These are phyloP conservation scores for Penicillium sumatraense DNA, from an alignment of 2,329 filamentous ascomycete species.

Conservation along the genomic window DNA sequence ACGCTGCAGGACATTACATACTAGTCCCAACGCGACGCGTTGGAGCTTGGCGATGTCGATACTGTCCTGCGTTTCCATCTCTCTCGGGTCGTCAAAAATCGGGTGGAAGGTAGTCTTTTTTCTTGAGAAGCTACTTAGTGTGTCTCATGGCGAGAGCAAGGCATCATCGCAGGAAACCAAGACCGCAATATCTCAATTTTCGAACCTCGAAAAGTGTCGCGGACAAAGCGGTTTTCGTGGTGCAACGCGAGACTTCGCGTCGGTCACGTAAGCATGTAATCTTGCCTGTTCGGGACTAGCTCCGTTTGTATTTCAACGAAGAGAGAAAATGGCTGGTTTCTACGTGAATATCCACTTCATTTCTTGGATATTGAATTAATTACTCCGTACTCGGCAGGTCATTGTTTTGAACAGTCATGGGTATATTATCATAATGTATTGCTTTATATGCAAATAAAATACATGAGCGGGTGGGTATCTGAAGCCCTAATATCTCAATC, in stretches of 20 bases:
- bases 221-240: neutral
- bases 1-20: slow-evolving; percentile 38
- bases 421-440: too few species aligned
- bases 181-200: too few species aligned
- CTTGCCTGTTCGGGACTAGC: slow-evolving; percentile 29
- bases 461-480: slow-evolving; percentile 23
- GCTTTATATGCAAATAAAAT: slow-evolving; percentile 2
- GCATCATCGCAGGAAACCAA: too few species aligned
- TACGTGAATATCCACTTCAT: neutral
- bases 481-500: too few species aligned
- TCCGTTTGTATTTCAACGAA: too few species aligned
- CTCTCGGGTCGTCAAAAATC: neutral
- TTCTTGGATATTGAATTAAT: neutral
- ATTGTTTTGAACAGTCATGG: neutral
- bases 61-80: slow-evolving; percentile 48
- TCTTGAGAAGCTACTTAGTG: too few species aligned
- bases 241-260: slow-evolving; percentile 35
- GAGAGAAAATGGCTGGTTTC: neutral
- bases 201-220: too few species aligned
- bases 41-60: slow-evolving; percentile 46
- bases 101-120: neutral
- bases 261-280: slow-evolving; percentile 36
- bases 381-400: too few species aligned
- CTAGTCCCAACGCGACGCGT: slow-evolving; percentile 46
- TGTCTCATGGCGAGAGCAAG: too few species aligned